Evolutionary conservation across 805 yeast genomes (phyloP).

Genomic region (Hemisphaericaspora nanyangensis): DNA sequence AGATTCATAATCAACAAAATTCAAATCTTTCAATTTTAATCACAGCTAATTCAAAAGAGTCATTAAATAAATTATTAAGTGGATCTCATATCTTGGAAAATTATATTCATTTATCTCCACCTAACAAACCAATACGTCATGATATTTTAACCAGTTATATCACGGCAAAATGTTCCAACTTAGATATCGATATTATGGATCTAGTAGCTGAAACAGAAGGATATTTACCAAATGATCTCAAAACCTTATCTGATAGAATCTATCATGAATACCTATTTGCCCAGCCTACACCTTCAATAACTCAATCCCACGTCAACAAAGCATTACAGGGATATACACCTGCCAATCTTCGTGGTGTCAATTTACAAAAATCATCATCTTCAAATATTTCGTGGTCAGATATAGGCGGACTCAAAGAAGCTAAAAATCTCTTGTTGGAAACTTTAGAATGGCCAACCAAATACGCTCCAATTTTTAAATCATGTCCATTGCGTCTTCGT

Average conservation of each 20-base stretch:
- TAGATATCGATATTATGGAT: conserved; percentile 43
- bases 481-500: conserved; percentile 80
- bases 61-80: conserved; percentile 56
- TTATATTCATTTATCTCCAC: conserved; percentile 57
- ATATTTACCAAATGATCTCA: conserved; percentile 77
- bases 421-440: conserved; percentile 73
- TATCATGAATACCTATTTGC: conserved; percentile 46
- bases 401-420: conserved; percentile 81
- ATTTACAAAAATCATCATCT: conserved; percentile 76
- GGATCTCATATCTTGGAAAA: conserved; percentile 72
- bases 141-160: conserved; percentile 42
- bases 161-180: conserved; percentile 18
- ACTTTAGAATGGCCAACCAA: conserved; percentile 97
- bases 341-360: conserved; percentile 79
- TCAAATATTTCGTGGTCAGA: conserved; percentile 69
- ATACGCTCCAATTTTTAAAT: conserved; percentile 90
- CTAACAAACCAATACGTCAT: conserved; percentile 60
- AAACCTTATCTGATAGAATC: conserved; percentile 66
- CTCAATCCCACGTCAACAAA: conserved; percentile 41
- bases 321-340: conserved; percentile 75
- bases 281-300: conserved; percentile 9
- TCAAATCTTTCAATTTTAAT: conserved; percentile 55
- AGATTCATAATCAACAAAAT: conserved; percentile 41
- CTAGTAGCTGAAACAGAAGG: conserved; percentile 77
- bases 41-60: conserved; percentile 60